Percentiles rank a stretch among this genome's conserved stretches.
Evolutionary conservation across 169 alveolate species (phyloP).

Genomic region (Plasmodium knowlesi): DNA sequence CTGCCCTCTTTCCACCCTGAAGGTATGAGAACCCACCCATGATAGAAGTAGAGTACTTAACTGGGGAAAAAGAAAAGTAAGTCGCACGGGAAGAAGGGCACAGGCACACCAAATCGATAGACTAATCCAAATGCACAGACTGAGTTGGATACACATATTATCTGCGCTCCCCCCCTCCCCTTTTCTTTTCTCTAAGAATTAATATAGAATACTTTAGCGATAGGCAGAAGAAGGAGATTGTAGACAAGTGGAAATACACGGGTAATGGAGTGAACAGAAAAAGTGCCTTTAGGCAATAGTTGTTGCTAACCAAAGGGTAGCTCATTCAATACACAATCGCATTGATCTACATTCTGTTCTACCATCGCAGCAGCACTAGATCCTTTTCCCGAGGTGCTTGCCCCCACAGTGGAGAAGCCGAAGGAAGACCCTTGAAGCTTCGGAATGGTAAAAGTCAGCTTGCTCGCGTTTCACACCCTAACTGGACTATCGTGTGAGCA

Average conservation of each 20-base stretch:
- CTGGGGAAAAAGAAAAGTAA: conserved; percentile 21
- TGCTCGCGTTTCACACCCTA: not conserved
- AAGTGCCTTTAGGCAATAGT: not conserved
- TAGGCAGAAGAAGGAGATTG: conserved; percentile 34
- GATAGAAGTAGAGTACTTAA: conserved; percentile 65
- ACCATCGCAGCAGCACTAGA: conserved; percentile 27
- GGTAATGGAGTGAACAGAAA: not conserved
- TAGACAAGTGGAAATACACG: conserved; percentile 64
- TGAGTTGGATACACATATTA: not conserved
- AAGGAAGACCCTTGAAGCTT: conserved; percentile 6
- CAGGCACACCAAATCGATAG: not conserved
- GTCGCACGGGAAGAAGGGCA: not conserved
- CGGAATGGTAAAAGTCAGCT: not conserved
- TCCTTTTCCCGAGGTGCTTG: conserved; percentile 49
- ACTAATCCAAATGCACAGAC: not conserved
- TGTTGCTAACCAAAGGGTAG: not conserved
- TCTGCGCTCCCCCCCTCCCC: not conserved
- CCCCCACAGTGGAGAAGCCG: conserved; percentile 53
- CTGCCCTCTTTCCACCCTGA: not conserved
- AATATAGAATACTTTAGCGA: conserved; percentile 72
- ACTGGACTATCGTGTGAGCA: not conserved
- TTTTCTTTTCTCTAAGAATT: conserved; percentile 5
- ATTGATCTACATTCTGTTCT: not conserved
- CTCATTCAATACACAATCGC: not conserved
- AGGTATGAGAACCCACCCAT: conserved; percentile 73